Percentiles rank a stretch among this genome's conserved stretches.
phyloP scores from a whole-genome alignment of 2,329 filamentous ascomycete genomes.

The Fusarium redolens region DNA sequence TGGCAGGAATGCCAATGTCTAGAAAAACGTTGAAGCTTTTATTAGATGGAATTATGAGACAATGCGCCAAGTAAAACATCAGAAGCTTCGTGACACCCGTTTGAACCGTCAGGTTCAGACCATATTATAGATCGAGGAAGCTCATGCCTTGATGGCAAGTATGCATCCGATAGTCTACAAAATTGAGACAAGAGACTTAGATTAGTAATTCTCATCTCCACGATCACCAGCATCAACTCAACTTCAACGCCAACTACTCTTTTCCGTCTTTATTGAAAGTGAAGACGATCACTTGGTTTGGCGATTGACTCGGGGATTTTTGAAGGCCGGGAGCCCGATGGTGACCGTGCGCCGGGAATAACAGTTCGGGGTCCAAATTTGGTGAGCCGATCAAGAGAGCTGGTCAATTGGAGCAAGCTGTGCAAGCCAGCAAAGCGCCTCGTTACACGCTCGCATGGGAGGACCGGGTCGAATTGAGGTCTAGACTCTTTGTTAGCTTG shows the following conservation, averaged over 20 bases:
- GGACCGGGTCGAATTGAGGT: constrained; percentile 28
- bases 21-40: not conserved
- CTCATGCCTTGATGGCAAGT: not conserved
- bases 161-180: not conserved
- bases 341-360: constrained; percentile 33
- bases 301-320: constrained; percentile 16
- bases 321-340: constrained; percentile 11
- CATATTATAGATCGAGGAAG: not conserved
- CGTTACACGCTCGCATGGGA: not conserved
- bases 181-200: not conserved
- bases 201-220: not conserved
- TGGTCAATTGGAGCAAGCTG: constrained; percentile 2
- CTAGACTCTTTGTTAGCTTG: constrained; percentile 27
- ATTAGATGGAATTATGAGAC: not conserved
- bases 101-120: not conserved
- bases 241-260: not conserved
- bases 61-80: not conserved
- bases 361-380: constrained; percentile 8
- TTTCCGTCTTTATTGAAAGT: not conserved
- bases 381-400: not conserved
- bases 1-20: not conserved
- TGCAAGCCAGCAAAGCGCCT: not conserved
- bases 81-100: not conserved
- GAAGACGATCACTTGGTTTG: not conserved
- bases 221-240: too few species aligned